These are phyloP conservation scores for Daldinia sp. DNA, from an alignment of 2,329 filamentous ascomycete genomes.

Conservation along the genomic window DNA sequence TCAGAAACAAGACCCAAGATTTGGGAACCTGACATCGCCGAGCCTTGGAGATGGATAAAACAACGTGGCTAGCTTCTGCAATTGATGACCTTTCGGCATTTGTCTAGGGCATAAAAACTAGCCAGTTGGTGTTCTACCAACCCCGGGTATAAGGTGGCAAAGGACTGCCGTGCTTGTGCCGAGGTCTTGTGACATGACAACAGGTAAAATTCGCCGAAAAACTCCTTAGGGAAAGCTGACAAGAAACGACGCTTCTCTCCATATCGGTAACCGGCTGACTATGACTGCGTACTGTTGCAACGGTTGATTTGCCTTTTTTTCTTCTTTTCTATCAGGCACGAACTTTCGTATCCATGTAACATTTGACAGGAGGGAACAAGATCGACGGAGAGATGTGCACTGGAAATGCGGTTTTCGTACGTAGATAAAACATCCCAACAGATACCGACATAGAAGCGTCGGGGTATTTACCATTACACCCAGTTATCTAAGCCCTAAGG, in stretches of 20 bases:
- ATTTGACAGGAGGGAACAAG: constrained; percentile 6
- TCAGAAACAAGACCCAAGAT: neutral
- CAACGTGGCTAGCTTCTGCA: neutral
- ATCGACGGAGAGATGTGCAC: constrained; percentile 7
- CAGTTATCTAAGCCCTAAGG: neutral
- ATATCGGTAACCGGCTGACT: constrained; percentile 1
- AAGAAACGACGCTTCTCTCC: neutral
- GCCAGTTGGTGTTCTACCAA: constrained; percentile 1
- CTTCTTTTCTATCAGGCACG: constrained; percentile 1
- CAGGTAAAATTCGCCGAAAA: constrained; percentile 10
- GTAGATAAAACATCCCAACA: constrained; percentile 7
- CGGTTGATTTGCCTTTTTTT: neutral
- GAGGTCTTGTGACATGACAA: constrained; percentile 11
- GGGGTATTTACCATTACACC: constrained; percentile 1
- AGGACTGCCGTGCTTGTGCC: constrained; percentile 5
- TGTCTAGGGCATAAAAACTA: neutral
- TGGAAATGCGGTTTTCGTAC: neutral
- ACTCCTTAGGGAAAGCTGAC: constrained; percentile 6
- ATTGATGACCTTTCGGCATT: constrained; percentile 2
- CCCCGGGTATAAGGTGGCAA: constrained; percentile 10
- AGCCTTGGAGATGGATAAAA: neutral
- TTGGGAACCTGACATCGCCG: neutral
- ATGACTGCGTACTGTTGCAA: constrained; percentile 5
- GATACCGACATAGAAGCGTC: constrained; percentile 14
- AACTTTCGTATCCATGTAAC: constrained; percentile 12